Evolutionary conservation across 805 yeast genomes (phyloP).

Genomic region (Ogataea polymorpha): DNA sequence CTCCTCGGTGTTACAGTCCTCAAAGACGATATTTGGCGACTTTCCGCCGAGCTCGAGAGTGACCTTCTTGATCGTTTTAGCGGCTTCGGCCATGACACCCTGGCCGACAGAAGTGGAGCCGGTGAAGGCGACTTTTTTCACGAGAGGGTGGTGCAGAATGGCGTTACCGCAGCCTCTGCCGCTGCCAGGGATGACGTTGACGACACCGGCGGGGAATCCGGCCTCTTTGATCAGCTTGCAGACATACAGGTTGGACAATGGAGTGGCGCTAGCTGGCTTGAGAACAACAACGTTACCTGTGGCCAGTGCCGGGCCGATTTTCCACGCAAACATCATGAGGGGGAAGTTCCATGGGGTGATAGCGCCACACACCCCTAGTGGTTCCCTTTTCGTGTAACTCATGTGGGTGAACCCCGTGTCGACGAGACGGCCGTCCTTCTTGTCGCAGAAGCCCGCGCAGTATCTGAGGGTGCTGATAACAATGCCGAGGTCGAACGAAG

Average conservation of each 20-base stretch:
- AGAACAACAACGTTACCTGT: constrained; percentile 86
- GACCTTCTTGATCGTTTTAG: constrained; percentile 72
- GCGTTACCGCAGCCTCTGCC: constrained; percentile 85
- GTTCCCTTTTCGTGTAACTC: constrained; percentile 80
- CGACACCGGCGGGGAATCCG: constrained; percentile 89
- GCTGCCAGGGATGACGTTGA: constrained; percentile 82
- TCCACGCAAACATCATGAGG: constrained; percentile 90
- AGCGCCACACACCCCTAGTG: constrained; percentile 93
- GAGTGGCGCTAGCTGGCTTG: constrained; percentile 91
- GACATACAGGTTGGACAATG: constrained; percentile 78
- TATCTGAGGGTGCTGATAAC: constrained; percentile 71
- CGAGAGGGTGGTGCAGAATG: constrained; percentile 70
- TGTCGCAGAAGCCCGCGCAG: constrained; percentile 91
- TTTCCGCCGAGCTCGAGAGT: constrained; percentile 88
- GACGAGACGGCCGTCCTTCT: constrained; percentile 69
- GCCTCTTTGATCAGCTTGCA: constrained; percentile 71
- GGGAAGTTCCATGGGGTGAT: constrained; percentile 99
- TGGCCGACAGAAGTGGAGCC: constrained; percentile 90
- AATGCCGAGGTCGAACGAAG: constrained; percentile 73
- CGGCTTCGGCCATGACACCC: constrained; percentile 68
- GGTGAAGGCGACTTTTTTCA: constrained; percentile 90
- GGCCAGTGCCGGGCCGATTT: constrained; percentile 88
- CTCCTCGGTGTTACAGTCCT: constrained; percentile 65
- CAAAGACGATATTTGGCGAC: constrained; percentile 80
- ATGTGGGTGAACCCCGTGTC: constrained; percentile 75